Conservation (phyloP, 768 basidiomycete genomes). For the Kwoniella newhampshirensis region DNA sequence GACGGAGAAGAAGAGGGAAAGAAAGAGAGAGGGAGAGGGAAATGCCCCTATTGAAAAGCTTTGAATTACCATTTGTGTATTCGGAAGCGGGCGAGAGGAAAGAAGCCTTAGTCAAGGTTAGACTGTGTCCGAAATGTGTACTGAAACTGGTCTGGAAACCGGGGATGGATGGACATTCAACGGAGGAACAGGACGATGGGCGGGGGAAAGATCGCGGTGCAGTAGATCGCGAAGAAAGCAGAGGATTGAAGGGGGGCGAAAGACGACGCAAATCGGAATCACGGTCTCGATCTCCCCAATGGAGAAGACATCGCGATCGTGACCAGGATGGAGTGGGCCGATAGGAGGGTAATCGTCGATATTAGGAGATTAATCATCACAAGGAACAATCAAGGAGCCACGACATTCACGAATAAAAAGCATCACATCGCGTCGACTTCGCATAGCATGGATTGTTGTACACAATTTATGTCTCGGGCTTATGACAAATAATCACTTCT, state of each 20-base stretch:
- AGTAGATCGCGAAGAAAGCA: neutral
- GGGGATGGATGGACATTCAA: slow-evolving; percentile 3
- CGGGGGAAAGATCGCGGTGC: neutral
- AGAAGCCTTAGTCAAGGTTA: slow-evolving; percentile 84
- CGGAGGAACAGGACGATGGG: neutral
- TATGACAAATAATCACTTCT: neutral
- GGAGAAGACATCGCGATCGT: no score
- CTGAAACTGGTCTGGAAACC: slow-evolving; percentile 75
- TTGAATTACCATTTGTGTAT: slow-evolving; percentile 89
- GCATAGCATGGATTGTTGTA: no score
- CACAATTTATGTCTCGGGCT: neutral
- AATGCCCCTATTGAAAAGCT: slow-evolving; percentile 61
- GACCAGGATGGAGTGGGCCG: no score
- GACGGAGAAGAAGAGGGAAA: slow-evolving; percentile 17
- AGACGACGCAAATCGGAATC: neutral
- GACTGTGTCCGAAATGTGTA: slow-evolving; percentile 73
- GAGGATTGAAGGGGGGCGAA: neutral
- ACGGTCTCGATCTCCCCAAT: slow-evolving; percentile 4
- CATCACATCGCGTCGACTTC: no score
- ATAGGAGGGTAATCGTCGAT: no score
- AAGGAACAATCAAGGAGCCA: no score
- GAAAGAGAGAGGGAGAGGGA: slow-evolving; percentile 23
- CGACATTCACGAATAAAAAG: no score
- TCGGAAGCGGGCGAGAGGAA: slow-evolving; percentile 72
- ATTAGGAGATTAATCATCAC: no score